Base-by-base conservation (phyloP, 2,329 filamentous ascomycete genomes). In the Colletotrichum theobromicola region DNA sequence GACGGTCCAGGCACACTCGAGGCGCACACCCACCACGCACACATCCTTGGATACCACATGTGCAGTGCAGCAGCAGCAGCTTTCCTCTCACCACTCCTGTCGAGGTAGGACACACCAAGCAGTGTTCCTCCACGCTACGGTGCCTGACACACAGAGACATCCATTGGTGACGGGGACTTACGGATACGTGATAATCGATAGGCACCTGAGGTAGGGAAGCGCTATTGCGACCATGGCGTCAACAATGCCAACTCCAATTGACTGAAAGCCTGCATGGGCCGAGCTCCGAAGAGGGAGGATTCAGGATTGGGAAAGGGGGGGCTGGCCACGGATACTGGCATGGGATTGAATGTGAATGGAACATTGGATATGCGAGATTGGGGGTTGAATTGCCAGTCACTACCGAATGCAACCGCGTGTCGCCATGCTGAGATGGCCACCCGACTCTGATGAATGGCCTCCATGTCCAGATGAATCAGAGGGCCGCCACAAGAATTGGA, bases 1-100 rank as follows among this genome's bases (percentile, higher is more conserved):
- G 68, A n/a, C 60, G 57, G 62, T 34, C 46, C 42, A 74, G 62
- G 68, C 68, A 70, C 66, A 18, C 28, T 35, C 65, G 63, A 68
- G 50, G 50, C 64, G 16, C 66, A 61, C 66, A 68, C 55, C 28
- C 46, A 42, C n/a, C 63, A 15, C 32, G 61, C 63, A 21, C 42
- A 21, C 42, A n/a, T 18, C 35, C 35, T 16, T 37, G 35, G 35
- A 42, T 34, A 57, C 67, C 34, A 24, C 34, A 67, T 53, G 30
- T 30, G 30, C 18, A 61, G 58, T 32, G 58, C 26, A 61, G 18
- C 37, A n/a, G 69, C 63, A 60, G 42, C 60, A 64, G 65, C 24
- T 50, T 28, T 62, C 32, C 53, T 67, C 62, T 58, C 53, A 68
- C 32, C 53, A 71, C 69, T 61, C n/a, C 66, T 32, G 63, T 28